phyloP scores from a whole-genome alignment of 352 stramenopile genomes.

The Elongisporangium prolatum region DNA sequence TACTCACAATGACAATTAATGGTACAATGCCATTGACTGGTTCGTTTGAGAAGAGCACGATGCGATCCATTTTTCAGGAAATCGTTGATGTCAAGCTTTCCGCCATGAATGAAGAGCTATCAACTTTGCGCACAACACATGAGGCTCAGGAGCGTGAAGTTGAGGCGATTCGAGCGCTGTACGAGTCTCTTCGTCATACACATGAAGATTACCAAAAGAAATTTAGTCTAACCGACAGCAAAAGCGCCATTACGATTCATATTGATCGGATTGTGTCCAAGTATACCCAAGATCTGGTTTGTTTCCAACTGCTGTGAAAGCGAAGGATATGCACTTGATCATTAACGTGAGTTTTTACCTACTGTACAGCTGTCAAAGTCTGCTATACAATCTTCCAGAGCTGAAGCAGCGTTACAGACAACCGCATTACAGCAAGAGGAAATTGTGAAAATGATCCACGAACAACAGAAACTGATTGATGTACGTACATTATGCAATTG shows the following conservation, averaged over 20 bases:
- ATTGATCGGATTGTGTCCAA: constrained; percentile 65
- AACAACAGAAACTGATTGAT: constrained; percentile 37
- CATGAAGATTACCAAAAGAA: constrained; percentile 55
- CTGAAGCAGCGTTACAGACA: constrained; percentile 25
- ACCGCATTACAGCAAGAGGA: constrained; percentile 22
- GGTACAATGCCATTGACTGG: constrained; percentile 18
- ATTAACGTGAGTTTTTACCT: neutral
- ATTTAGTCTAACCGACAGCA: constrained; percentile 51
- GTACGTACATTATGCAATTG: constrained; percentile 14
- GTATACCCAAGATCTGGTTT: constrained; percentile 59
- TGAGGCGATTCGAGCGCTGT: constrained; percentile 45
- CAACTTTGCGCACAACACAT: constrained; percentile 40
- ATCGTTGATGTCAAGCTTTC: constrained; percentile 67
- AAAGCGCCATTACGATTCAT: constrained; percentile 54
- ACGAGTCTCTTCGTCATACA: constrained; percentile 48
- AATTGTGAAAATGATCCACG: constrained; percentile 23
- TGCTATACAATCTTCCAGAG: constrained; percentile 9
- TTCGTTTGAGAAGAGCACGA: constrained; percentile 42
- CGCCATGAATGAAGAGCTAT: constrained; percentile 48
- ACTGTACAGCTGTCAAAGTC: neutral
- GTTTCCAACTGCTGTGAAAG: constrained; percentile 6
- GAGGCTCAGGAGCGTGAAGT: constrained; percentile 54
- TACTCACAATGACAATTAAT: constrained; percentile 40
- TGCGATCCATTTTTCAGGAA: constrained; percentile 60
- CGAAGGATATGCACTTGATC: neutral